Percentiles rank a stretch among this genome's conserved stretches.
Conservation (phyloP, 352 stramenopile species). For the Phytophthora tentaculata region DNA sequence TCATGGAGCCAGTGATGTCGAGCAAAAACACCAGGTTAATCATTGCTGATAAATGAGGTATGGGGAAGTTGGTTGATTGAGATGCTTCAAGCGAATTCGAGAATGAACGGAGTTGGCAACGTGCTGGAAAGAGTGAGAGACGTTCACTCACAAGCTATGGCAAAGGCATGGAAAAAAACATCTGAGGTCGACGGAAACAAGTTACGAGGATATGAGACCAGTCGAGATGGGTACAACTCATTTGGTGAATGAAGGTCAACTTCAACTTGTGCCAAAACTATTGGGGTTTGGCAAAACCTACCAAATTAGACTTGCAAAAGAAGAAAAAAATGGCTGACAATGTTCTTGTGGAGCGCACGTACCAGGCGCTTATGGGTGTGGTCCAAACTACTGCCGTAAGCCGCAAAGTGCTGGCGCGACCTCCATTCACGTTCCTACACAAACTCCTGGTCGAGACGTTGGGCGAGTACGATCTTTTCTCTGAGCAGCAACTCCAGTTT, state of each 20-base stretch:
- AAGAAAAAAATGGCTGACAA: constrained; percentile 22
- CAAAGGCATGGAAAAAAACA: not conserved
- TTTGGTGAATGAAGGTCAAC: constrained; percentile 35
- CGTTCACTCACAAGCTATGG: constrained; percentile 22
- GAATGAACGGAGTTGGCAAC: constrained; percentile 11
- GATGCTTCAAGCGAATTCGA: constrained; percentile 22
- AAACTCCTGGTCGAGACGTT: constrained; percentile 81
- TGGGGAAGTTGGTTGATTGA: not conserved
- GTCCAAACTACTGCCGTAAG: constrained; percentile 77
- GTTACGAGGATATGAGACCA: constrained; percentile 6
- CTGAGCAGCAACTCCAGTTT: constrained; percentile 66
- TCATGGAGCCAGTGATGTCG: constrained; percentile 82
- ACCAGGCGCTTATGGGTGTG: constrained; percentile 61
- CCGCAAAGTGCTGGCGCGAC: constrained; percentile 67
- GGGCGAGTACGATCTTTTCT: constrained; percentile 68
- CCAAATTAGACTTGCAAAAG: constrained; percentile 9
- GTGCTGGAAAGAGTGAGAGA: constrained; percentile 2
- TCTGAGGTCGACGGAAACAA: not conserved
- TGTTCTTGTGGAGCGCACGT: constrained; percentile 65
- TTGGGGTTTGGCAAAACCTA: not conserved
- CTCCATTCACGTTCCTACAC: constrained; percentile 86
- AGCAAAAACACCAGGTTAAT: constrained; percentile 75
- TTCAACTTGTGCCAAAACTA: constrained; percentile 28
- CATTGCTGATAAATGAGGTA: constrained; percentile 37
- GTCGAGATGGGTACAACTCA: constrained; percentile 5